phyloP scores from a whole-genome alignment of 208 protist species.

The Leishmania major region DNA sequence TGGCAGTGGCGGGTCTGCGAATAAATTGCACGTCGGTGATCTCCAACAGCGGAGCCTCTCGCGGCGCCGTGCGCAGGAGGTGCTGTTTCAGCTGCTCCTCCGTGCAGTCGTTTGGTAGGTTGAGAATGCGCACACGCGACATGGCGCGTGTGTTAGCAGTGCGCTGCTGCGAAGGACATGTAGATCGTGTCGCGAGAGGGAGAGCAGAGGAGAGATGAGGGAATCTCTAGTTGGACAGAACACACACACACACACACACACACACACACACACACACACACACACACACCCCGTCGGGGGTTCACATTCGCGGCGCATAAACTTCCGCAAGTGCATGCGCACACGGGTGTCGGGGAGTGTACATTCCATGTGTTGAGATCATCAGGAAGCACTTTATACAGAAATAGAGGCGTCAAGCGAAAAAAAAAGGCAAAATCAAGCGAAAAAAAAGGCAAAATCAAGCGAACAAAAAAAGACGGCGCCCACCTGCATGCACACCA shows the following conservation, averaged over 20 bases:
- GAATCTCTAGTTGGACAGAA: neutral
- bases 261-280: neutral
- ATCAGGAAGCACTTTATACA: neutral
- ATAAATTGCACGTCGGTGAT: constrained; percentile 85
- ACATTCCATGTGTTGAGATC: too few relatives aligned
- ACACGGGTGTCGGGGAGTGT: too few relatives aligned
- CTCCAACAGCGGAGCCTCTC: constrained; percentile 84
- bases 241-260: neutral
- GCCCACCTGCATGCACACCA: neutral
- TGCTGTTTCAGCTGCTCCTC: constrained; percentile 92
- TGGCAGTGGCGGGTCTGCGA: constrained; percentile 22
- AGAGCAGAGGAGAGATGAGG: neutral
- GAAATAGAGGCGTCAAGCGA: neutral
- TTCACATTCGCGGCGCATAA: too few relatives aligned
- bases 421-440: neutral
- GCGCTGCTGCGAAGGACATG: neutral
- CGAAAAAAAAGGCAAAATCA: neutral
- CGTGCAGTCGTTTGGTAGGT: constrained; percentile 94
- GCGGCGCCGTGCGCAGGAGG: constrained; percentile 66
- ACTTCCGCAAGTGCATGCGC: too few relatives aligned
- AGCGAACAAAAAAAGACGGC: neutral
- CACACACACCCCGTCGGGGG: neutral
- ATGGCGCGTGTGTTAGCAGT: constrained; percentile 24
- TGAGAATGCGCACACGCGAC: constrained; percentile 94
- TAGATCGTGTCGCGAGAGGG: neutral